Evolutionary conservation across 148 eudicot genomes (phyloP).

Genomic region (Tetragonia tetragonoides): DNA sequence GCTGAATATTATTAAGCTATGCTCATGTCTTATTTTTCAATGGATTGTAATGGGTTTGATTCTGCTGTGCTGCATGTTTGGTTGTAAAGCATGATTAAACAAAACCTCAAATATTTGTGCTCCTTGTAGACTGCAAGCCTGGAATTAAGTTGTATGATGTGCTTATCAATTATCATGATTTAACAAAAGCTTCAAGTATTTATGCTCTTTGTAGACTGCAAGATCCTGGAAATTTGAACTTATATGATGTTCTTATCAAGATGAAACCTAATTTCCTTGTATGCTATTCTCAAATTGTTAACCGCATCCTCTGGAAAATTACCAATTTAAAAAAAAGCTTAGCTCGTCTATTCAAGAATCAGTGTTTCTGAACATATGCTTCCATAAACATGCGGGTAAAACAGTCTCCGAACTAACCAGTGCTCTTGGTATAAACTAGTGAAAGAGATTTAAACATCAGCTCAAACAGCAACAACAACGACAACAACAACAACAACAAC

Average conservation of each 20-base stretch:
- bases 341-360: neutral
- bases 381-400: neutral
- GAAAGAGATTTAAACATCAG: neutral
- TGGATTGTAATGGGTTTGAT: neutral
- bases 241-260: neutral
- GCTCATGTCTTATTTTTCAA: neutral
- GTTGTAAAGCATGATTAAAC: too few species aligned
- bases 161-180: neutral
- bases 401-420: neutral
- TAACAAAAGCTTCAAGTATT: neutral
- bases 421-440: slow-evolving; percentile 1
- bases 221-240: neutral
- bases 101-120: neutral
- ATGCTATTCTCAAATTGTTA: neutral
- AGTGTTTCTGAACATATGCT: neutral
- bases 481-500: too few species aligned
- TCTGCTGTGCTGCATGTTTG: neutral
- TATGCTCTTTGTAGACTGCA: neutral
- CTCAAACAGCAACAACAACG: neutral
- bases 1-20: neutral
- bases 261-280: neutral
- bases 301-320: neutral
- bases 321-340: neutral
- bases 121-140: neutral
- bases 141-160: neutral